Evolutionary conservation across 1,284 basidiomycete genomes (phyloP), one percentile per base, ranked within the genome.

Genomic region (Microbotryum saponariae): DNA sequence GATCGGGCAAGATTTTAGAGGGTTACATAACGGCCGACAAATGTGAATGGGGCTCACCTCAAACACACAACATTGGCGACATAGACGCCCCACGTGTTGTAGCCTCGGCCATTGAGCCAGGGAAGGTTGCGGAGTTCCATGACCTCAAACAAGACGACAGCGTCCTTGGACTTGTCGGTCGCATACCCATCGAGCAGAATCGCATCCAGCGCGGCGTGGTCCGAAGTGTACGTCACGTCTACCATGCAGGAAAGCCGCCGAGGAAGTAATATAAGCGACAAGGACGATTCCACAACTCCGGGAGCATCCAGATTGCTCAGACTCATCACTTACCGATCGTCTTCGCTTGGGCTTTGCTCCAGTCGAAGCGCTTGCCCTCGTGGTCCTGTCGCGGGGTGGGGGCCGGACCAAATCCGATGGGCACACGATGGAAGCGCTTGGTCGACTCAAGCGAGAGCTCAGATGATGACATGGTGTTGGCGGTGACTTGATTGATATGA

Each of bases 81-180:
- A 54, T 72, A 72, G 4, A 73, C 61, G 27, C 72, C 72, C 45
- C 64, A 62, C 6, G 71, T 73, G 57, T 73, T 73, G 62, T 73
- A 73, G 2, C 71, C 71, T 50, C 72, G 50, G 16, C 71, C 71
- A 20, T 66, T 68, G 5, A 73, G 65, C 72, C 72, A 73, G 14
- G 71, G 71, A 2, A 73, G 58, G 10, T 73, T 73, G 37, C 71
- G 62, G 6, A 73, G 59, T n/a, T 71, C 60, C 70, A 73, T 72
- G n/a, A 64, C 61, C 48, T 73, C 70, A 60, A 71, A 72, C 18
- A 72, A 51, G 25, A 72, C 59, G 3, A 66, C 68, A 5, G 70
- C 54, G 20, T 56, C 23, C 27, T 51, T 46, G 12, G 33, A 25
- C 4, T 20, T 12, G 49, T 56, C 51, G 8, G 44, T 7, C 14